These are phyloP conservation scores for Phytophthora quininea DNA, from an alignment of 352 stramenopile species.

Conservation along the genomic window DNA sequence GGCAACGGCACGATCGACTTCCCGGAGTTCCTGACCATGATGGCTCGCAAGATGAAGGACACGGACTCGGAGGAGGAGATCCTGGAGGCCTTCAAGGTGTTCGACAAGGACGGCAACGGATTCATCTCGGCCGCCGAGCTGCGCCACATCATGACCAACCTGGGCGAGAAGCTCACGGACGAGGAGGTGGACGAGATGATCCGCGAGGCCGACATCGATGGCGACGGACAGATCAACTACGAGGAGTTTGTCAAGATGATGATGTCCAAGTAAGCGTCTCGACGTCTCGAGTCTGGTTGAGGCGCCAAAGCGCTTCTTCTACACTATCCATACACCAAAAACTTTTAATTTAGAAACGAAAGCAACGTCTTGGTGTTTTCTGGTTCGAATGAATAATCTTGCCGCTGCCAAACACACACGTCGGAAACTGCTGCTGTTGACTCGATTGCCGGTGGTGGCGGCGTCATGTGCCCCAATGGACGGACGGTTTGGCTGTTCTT, in stretches of 20 bases:
- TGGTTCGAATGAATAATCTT: no score
- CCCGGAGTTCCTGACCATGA: constrained; percentile 99
- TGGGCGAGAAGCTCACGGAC: constrained; percentile 98
- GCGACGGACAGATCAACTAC: constrained; percentile 99
- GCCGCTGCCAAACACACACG: no score
- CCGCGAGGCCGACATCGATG: constrained; percentile 98
- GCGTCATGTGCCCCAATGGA: no score
- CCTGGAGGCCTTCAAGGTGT: constrained; percentile 98
- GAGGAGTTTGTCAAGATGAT: constrained; percentile 99
- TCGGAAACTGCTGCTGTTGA: no score
- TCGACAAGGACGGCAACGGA: constrained; percentile 99
- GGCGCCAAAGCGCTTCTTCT: background rate
- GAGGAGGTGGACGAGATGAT: constrained; percentile 99
- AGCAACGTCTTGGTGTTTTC: no score
- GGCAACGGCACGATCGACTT: constrained; percentile 99
- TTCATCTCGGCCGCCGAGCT: constrained; percentile 98
- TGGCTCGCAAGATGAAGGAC: constrained; percentile 99
- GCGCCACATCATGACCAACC: constrained; percentile 99
- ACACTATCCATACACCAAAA: no score
- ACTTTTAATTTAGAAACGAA: background rate
- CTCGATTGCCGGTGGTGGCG: no score
- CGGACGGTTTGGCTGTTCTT: no score
- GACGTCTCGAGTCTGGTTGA: constrained; percentile 1
- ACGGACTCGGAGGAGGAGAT: constrained; percentile 99
- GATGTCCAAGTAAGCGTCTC: constrained; percentile 94